Percentiles rank a stretch among this genome's conserved stretches.
Evolutionary conservation across 352 stramenopile genomes (phyloP).

Genomic region (Globisporangium megalacanthum): DNA sequence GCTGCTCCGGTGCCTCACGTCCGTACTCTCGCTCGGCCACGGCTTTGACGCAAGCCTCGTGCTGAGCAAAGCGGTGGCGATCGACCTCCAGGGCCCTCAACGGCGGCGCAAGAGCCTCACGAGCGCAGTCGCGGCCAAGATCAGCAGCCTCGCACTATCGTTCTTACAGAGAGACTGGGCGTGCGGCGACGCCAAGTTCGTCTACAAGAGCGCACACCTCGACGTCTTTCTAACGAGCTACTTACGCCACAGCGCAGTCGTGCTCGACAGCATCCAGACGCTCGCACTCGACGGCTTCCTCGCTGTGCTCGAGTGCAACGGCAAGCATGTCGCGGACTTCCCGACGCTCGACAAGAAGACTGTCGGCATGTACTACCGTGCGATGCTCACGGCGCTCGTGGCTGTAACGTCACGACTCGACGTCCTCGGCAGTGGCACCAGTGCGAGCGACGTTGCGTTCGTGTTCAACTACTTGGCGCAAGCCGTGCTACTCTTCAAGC

Average conservation of each 20-base stretch:
- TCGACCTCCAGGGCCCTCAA: constrained; percentile 13
- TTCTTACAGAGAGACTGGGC: constrained; percentile 48
- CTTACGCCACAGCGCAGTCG: constrained; percentile 27
- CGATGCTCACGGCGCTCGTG: constrained; percentile 44
- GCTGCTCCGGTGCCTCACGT: constrained; percentile 20
- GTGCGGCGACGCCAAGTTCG: constrained; percentile 27
- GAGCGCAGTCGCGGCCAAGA: constrained; percentile 22
- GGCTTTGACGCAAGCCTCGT: constrained; percentile 18
- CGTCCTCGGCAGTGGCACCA: constrained; percentile 9
- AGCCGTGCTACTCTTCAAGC: constrained; percentile 49
- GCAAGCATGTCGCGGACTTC: constrained; percentile 12
- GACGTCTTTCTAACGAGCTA: constrained; percentile 32
- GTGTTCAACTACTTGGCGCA: constrained; percentile 51
- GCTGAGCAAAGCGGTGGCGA: constrained; percentile 9
- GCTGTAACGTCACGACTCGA: constrained; percentile 31
- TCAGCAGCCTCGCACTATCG: constrained; percentile 28
- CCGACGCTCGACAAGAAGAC: constrained; percentile 58
- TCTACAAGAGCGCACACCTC: constrained; percentile 33
- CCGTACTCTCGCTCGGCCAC: constrained; percentile 18
- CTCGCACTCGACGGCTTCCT: constrained; percentile 39
- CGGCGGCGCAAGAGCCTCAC: constrained; percentile 9
- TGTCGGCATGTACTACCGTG: constrained; percentile 34
- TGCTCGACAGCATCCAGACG: constrained; percentile 44
- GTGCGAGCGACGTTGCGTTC: constrained; percentile 18
- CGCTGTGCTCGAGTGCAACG: constrained; percentile 30